phyloP scores from a whole-genome alignment of 2,329 filamentous ascomycete genomes.

The Nakataea oryzae region DNA sequence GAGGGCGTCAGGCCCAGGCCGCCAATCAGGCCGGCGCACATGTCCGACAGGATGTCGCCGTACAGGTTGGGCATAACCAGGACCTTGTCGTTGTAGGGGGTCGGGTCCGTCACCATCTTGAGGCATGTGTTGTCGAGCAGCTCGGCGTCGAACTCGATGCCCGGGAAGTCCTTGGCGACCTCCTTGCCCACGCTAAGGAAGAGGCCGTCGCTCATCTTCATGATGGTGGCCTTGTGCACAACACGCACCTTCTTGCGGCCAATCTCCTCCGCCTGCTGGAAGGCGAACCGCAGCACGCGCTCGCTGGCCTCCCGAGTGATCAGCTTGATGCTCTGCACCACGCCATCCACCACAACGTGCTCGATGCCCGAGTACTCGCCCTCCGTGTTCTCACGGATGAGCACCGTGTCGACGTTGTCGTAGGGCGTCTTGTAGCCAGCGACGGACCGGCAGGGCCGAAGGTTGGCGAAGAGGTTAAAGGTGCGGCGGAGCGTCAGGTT shows the following conservation, averaged over 20 bases:
- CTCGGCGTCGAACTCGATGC: conserved; percentile 94
- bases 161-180: conserved; percentile 89
- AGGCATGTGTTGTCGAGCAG: conserved; percentile 98
- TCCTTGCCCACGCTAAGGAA: conserved; percentile 83
- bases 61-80: conserved; percentile 98
- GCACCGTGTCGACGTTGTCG: conserved; percentile 89
- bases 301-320: conserved; percentile 93
- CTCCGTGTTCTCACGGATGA: conserved; percentile 99
- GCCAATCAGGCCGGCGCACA: conserved; percentile 97
- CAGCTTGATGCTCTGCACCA: conserved; percentile 99
- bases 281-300: conserved; percentile 92
- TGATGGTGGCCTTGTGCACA: conserved; percentile 99
- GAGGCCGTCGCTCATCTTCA: conserved; percentile 99
- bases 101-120: conserved; percentile 95
- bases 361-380: conserved; percentile 99
- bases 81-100: conserved; percentile 98
- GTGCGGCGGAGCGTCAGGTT: conserved; percentile 97
- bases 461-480: conserved; percentile 99
- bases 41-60: conserved; percentile 98
- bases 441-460: conserved; percentile 94
- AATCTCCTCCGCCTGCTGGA: conserved; percentile 92
- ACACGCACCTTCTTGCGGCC: conserved; percentile 95
- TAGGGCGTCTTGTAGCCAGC: conserved; percentile 98
- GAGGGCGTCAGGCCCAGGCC: conserved; percentile 95
- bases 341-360: conserved; percentile 94